Evolutionary conservation across 2,329 filamentous ascomycete genomes (phyloP), one percentile per base, ranked within the genome.

Genomic region (Penicillium sp.): DNA sequence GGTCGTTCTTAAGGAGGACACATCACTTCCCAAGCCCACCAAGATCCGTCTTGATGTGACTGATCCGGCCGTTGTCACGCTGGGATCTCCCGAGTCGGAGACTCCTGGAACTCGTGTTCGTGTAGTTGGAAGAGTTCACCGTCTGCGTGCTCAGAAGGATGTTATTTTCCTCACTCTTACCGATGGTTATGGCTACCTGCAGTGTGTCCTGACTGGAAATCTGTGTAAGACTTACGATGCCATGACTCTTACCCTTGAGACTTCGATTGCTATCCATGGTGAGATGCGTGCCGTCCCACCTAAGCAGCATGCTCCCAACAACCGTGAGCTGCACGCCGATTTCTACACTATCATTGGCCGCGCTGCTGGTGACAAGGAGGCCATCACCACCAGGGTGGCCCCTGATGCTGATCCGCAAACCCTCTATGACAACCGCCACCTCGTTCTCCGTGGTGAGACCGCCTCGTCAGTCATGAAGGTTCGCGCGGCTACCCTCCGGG

Each of bases 191-290:
- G 87, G 86, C 47, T 83, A 84, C 64, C 77, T 97, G 68, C 89
- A 95, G 75, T 90, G 88, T 64, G 79, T 95, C 55, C 75, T 96
- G 58, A 79, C 82, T 3, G 89, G 89, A 50, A 78, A 88, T 55
- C 78, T 97, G 61, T 85, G 87, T 58, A 89, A 88, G 76, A 91
- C 87, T 15, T 94, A 94, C 74, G 88, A 95, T 64, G 87, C 87
- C 54, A 75, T 95, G 60, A 89, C 85, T 21, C 80, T 96, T 60
- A 87, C 88, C 29, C 83, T 85, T 54, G 89, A 91, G 72, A 93
- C 88, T n/a, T 88, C 88, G 45, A 82, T 96, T 64, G 83, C 83
- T 62, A 81, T 96, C 51, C 82, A 82, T 53, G 90, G 90, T 59
- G 87, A 94, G 75, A 82, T 96, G 77, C 82, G 81, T 65, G 79